phyloP scores from a whole-genome alignment of 352 stramenopile species.

The Pythium brassicae region DNA sequence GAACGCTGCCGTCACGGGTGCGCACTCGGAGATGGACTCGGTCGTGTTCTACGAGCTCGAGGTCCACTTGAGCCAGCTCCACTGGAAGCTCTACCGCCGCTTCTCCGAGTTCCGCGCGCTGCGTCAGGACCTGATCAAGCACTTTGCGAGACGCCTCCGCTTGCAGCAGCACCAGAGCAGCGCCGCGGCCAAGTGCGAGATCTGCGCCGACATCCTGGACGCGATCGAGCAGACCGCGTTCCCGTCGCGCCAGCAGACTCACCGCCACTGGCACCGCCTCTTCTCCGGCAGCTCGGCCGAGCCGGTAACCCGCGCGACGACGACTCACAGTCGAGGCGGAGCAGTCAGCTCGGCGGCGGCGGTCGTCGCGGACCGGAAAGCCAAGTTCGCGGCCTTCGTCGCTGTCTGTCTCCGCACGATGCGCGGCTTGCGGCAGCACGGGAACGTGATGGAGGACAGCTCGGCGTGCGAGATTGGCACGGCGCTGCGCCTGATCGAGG shows the following conservation, averaged over 20 bases:
- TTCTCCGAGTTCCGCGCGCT: constrained; percentile 71
- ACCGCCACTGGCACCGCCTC: constrained; percentile 22
- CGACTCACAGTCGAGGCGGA: too few relatives aligned
- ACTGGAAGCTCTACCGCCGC: constrained; percentile 55
- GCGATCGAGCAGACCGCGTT: constrained; percentile 44
- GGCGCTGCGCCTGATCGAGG: constrained; percentile 49
- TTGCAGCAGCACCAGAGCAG: constrained; percentile 16
- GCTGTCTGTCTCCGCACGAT: constrained; percentile 42
- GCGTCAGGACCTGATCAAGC: constrained; percentile 56
- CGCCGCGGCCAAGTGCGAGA: constrained; percentile 23
- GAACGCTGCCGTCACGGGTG: constrained; percentile 31
- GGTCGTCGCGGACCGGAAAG: constrained; percentile 47
- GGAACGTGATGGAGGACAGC: constrained; percentile 40
- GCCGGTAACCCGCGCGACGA: not conserved
- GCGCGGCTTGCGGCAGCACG: constrained; percentile 61
- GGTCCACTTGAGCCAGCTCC: constrained; percentile 55
- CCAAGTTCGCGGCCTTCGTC: constrained; percentile 54
- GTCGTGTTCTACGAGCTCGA: constrained; percentile 72
- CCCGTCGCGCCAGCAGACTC: constrained; percentile 35
- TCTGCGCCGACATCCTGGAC: constrained; percentile 65
- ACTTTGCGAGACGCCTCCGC: constrained; percentile 30
- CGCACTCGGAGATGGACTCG: constrained; percentile 44
- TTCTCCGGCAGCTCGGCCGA: constrained; percentile 6
- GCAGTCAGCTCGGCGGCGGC: not conserved
- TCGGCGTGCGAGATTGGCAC: constrained; percentile 53